Conservation (phyloP, 192 early-diverging fungal genomes). For the Mortierella alpina region DNA sequence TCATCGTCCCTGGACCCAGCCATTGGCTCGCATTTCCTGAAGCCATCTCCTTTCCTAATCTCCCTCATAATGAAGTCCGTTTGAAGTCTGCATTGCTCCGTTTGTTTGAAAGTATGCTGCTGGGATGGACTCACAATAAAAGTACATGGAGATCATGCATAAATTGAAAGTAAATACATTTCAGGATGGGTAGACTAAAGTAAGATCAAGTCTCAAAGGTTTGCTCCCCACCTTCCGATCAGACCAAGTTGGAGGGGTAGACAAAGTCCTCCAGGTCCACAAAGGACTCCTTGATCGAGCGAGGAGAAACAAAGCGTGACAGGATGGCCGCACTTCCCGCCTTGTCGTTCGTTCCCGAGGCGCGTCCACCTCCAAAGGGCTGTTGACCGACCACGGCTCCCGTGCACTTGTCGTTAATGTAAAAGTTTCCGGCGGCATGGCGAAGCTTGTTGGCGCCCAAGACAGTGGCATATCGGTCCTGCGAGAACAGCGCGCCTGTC, state of each 20-base stretch:
- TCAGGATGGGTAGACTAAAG: background rate
- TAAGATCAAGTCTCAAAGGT: background rate
- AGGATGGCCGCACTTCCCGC: constrained; percentile 81
- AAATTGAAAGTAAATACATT: too few relatives aligned
- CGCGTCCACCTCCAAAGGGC: constrained; percentile 92
- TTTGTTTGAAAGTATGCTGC: too few relatives aligned
- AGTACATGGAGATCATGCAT: too few relatives aligned
- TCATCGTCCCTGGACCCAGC: too few relatives aligned
- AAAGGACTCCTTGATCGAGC: constrained; percentile 95
- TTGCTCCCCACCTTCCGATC: constrained; percentile 15
- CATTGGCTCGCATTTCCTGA: too few relatives aligned
- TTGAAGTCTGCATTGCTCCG: too few relatives aligned
- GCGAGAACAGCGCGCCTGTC: constrained; percentile 89
- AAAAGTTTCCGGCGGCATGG: constrained; percentile 94
- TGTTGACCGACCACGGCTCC: constrained; percentile 97
- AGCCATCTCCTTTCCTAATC: too few relatives aligned
- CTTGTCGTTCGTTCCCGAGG: constrained; percentile 97
- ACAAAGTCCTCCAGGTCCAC: constrained; percentile 75
- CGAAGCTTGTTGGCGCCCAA: constrained; percentile 76
- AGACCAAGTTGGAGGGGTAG: constrained; percentile 83
- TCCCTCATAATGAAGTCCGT: too few relatives aligned
- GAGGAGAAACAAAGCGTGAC: constrained; percentile 88
- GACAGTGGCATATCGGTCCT: constrained; percentile 81
- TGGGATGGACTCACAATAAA: too few relatives aligned
- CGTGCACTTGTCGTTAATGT: constrained; percentile 97